Evolutionary conservation across 1,284 basidiomycete species (phyloP).

Genomic region (Trichosporon asahii): DNA sequence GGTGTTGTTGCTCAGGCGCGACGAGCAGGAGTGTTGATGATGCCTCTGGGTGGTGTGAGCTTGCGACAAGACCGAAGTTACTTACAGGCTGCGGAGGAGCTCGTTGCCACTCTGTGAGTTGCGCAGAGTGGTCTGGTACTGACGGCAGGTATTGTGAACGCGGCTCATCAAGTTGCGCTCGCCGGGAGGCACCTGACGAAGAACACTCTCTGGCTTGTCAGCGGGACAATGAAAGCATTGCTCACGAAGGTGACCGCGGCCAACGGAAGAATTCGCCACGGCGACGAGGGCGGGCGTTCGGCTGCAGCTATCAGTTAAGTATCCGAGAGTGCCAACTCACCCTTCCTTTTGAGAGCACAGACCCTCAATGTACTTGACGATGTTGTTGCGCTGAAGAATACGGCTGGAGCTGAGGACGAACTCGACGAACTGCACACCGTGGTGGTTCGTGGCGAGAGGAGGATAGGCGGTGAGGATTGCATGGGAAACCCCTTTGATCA

Average conservation of each 20-base stretch:
- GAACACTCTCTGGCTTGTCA: slow-evolving; percentile 3
- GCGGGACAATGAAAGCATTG: not conserved
- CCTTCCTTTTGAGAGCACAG: slow-evolving; percentile 40
- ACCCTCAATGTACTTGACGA: slow-evolving; percentile 41
- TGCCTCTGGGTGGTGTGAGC: slow-evolving; percentile 17
- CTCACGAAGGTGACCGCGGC: slow-evolving; percentile 45
- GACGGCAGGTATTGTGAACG: slow-evolving; percentile 38
- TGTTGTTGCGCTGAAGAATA: slow-evolving; percentile 22
- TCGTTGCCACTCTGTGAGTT: slow-evolving; percentile 49
- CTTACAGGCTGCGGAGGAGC: slow-evolving; percentile 27
- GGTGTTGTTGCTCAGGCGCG: slow-evolving; percentile 6
- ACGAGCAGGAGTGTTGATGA: slow-evolving; percentile 25
- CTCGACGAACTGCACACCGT: slow-evolving; percentile 47
- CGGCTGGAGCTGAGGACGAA: slow-evolving; percentile 36
- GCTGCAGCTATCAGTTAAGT: slow-evolving; percentile 20
- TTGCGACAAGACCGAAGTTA: not conserved
- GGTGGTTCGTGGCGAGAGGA: slow-evolving; percentile 45
- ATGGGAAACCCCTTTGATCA: slow-evolving; percentile 29
- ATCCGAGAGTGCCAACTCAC: slow-evolving; percentile 25
- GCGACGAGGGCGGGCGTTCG: slow-evolving; percentile 43
- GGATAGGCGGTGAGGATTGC: slow-evolving; percentile 45
- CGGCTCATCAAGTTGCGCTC: slow-evolving; percentile 33
- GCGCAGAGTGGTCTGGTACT: slow-evolving; percentile 44
- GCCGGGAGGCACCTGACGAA: slow-evolving; percentile 25
- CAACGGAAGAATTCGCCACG: slow-evolving; percentile 46